phyloP scores from a whole-genome alignment of 495 filamentous ascomycete genomes.

The Neurospora sp. region DNA sequence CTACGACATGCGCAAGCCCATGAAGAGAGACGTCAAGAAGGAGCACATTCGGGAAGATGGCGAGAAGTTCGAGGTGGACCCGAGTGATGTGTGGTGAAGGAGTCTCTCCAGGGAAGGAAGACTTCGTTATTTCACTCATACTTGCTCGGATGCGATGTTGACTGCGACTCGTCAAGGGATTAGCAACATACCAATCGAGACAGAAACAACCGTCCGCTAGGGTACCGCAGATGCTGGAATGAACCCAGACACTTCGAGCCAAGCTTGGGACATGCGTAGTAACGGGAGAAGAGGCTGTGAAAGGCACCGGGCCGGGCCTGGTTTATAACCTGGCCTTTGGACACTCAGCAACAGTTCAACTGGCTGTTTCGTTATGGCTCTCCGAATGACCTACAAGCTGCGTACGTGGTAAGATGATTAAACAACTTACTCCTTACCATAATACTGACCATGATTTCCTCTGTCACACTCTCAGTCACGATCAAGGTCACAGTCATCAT shows the following conservation, averaged over 20 bases:
- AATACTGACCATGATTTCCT: not conserved
- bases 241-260: not conserved
- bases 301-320: not conserved
- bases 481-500: not conserved
- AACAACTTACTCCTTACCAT: not conserved
- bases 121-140: not conserved
- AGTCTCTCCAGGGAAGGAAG: not conserved
- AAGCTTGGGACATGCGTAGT: not conserved
- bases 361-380: not conserved
- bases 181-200: not conserved
- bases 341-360: not conserved
- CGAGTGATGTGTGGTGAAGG: constrained; percentile 71
- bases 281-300: not conserved
- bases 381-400: not conserved
- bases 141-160: not conserved
- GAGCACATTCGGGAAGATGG: constrained; percentile 76
- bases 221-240: not conserved
- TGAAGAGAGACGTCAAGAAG: constrained; percentile 68
- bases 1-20: constrained; percentile 90
- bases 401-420: not conserved
- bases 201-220: not conserved
- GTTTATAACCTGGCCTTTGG: not conserved
- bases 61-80: constrained; percentile 67
- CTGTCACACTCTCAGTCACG: not conserved
- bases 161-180: not conserved